phyloP scores from a whole-genome alignment of 768 basidiomycete species.

The Paxillus ammoniavirescens region DNA sequence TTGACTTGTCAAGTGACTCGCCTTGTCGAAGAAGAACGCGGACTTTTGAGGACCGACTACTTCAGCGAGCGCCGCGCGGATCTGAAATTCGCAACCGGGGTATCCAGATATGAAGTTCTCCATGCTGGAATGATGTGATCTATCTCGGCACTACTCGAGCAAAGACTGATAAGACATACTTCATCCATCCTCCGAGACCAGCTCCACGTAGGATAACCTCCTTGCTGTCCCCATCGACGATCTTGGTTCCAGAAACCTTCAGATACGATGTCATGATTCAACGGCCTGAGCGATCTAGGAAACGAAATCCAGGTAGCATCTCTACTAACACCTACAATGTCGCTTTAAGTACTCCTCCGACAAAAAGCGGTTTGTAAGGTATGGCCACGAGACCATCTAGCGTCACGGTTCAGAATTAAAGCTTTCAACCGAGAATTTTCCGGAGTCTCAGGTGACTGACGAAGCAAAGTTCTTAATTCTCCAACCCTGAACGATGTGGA shows the following conservation, averaged over 20 bases:
- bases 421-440: conserved; percentile 15
- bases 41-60: conserved; percentile 67
- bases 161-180: conserved; percentile 45
- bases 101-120: conserved; percentile 80
- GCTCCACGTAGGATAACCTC: conserved; percentile 67
- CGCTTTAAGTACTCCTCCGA: conserved; percentile 1
- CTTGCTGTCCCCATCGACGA: conserved; percentile 56
- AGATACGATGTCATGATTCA: conserved; percentile 40
- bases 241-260: conserved; percentile 55
- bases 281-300: background rate
- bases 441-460: background rate
- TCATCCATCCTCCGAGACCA: conserved; percentile 86
- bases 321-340: background rate
- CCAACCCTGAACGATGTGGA: too few species aligned
- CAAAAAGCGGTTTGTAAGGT: background rate
- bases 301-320: background rate
- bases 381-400: background rate
- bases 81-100: conserved; percentile 80
- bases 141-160: conserved; percentile 4
- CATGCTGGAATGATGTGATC: conserved; percentile 44
- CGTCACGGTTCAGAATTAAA: background rate
- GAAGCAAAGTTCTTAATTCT: too few species aligned
- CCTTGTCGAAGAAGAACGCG: conserved; percentile 84
- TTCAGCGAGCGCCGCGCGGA: conserved; percentile 65
- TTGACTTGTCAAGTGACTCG: conserved; percentile 21